Evolutionary conservation across 208 protist species (phyloP).

Genomic region (Trypanosomatidae sp.): DNA sequence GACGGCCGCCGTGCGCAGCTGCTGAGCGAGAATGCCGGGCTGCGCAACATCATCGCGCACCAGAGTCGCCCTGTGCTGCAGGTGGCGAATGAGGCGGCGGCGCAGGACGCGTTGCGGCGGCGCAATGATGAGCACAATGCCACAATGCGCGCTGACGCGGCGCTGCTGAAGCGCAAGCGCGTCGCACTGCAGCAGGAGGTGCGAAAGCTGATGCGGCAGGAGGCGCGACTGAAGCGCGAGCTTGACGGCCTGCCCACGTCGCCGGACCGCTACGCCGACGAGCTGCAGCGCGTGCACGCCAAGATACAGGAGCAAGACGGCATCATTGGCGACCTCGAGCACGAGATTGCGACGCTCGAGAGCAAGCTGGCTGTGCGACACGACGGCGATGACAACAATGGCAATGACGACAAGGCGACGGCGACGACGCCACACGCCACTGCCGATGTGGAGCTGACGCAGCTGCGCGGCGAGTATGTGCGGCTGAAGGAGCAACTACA

Average conservation of each 20-base stretch:
- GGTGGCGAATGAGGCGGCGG: slow-evolving; percentile 26
- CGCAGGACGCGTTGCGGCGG: slow-evolving; percentile 33
- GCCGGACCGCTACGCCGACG: slow-evolving; percentile 4
- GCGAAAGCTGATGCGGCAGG: slow-evolving; percentile 12
- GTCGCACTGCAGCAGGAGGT: slow-evolving; percentile 25
- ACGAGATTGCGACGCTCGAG: slow-evolving; percentile 7
- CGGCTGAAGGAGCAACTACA: slow-evolving; percentile 51
- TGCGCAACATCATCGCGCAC: slow-evolving; percentile 69
- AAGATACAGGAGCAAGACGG: slow-evolving; percentile 10
- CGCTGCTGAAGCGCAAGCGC: slow-evolving; percentile 46
- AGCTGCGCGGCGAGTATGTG: slow-evolving; percentile 67
- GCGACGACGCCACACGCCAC: background rate
- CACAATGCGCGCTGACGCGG: slow-evolving; percentile 35
- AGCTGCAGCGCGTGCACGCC: slow-evolving; percentile 8
- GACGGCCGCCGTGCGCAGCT: slow-evolving; percentile 39
- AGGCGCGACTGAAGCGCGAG: slow-evolving; percentile 28
- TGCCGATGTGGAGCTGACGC: slow-evolving; percentile 12
- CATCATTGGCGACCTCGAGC: slow-evolving; percentile 3
- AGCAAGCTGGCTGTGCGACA: background rate
- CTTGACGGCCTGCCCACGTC: slow-evolving; percentile 14
- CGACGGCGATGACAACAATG: slow-evolving; percentile 6
- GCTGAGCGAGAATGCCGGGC: slow-evolving; percentile 58
- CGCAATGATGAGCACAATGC: slow-evolving; percentile 57
- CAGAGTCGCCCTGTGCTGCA: slow-evolving; percentile 53
- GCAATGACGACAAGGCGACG: background rate